A percentile compares a stretch with the other conserved stretches of the same genome.
Evolutionary conservation across 805 yeast species (phyloP).

Genomic region (Ogataea siamensis): DNA sequence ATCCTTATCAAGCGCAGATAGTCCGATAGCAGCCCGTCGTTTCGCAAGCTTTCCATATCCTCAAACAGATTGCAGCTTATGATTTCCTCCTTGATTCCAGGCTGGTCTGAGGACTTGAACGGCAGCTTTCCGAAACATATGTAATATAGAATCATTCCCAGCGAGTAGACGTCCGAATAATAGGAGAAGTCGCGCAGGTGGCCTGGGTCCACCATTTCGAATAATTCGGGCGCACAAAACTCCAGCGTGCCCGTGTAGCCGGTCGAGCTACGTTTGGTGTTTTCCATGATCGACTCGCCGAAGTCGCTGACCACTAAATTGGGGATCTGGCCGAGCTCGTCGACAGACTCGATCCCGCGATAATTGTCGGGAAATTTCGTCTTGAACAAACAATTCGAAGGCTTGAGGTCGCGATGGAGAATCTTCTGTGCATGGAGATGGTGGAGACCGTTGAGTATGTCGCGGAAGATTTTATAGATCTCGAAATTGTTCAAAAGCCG

Average conservation of each 20-base stretch:
- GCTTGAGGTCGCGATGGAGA: constrained; percentile 86
- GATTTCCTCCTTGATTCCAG: constrained; percentile 27
- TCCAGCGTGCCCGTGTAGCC: constrained; percentile 90
- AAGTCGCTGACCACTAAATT: constrained; percentile 81
- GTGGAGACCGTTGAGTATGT: constrained; percentile 65
- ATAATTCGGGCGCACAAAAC: constrained; percentile 82
- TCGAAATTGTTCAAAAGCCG: constrained; percentile 51
- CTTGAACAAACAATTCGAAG: constrained; percentile 77
- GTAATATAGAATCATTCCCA: constrained; percentile 80
- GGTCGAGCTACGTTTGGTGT: constrained; percentile 60
- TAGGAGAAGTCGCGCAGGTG: constrained; percentile 57
- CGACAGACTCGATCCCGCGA: constrained; percentile 24
- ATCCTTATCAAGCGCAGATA: constrained; percentile 31
- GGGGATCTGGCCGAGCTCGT: constrained; percentile 44
- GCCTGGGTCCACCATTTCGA: constrained; percentile 36
- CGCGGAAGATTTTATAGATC: constrained; percentile 64
- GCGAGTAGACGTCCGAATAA: constrained; percentile 75
- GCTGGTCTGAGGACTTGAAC: constrained; percentile 37
- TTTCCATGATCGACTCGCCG: constrained; percentile 82
- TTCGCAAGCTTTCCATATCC: constrained; percentile 20
- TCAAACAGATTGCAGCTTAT: constrained; percentile 21
- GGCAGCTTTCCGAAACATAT: constrained; percentile 74
- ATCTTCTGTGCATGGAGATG: constrained; percentile 73
- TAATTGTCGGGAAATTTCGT: constrained; percentile 28
- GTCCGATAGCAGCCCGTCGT: constrained; percentile 27